Evolutionary conservation across 2,329 filamentous ascomycete genomes (phyloP).

Genomic region (Colletotrichum falcatum): DNA sequence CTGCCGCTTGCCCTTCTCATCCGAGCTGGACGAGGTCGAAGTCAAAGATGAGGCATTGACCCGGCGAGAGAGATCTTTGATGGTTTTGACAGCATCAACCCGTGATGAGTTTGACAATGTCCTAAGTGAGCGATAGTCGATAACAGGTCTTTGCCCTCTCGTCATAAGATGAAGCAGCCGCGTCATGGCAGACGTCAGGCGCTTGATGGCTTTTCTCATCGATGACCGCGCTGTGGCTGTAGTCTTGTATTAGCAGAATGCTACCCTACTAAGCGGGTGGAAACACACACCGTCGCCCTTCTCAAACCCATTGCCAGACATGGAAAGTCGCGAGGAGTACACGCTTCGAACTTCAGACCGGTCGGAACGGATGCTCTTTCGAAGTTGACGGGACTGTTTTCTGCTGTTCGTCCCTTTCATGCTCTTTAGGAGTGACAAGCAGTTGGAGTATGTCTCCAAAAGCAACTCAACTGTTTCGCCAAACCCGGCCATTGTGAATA

Average conservation of each 20-base stretch:
- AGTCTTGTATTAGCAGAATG: conserved; percentile 17
- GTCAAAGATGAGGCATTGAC: conserved; percentile 40
- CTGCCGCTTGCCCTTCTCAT: conserved; percentile 11
- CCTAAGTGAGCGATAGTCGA: conserved; percentile 61
- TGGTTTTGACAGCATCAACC: conserved; percentile 61
- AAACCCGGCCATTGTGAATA: conserved; percentile 53
- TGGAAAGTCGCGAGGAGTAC: conserved; percentile 57
- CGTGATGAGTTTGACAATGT: conserved; percentile 61
- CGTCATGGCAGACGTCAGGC: conserved; percentile 57
- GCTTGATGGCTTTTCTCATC: conserved; percentile 56
- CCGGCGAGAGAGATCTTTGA: conserved; percentile 59
- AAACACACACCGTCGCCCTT: conserved; percentile 60
- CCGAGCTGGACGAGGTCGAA: conserved; percentile 7
- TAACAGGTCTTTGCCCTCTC: conserved; percentile 47
- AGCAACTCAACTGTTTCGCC: conserved; percentile 58
- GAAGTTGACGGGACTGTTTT: conserved; percentile 45
- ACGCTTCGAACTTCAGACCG: conserved; percentile 55
- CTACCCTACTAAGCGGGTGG: not conserved
- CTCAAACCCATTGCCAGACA: conserved; percentile 56
- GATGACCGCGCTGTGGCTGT: conserved; percentile 54
- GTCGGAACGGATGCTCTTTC: conserved; percentile 54
- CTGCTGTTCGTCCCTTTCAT: conserved; percentile 45
- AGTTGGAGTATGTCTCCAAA: conserved; percentile 61
- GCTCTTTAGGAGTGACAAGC: conserved; percentile 56
- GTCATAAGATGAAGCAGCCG: conserved; percentile 53